Conservation (phyloP, 768 basidiomycete genomes). For the Candolleomyces aberdarensis region DNA sequence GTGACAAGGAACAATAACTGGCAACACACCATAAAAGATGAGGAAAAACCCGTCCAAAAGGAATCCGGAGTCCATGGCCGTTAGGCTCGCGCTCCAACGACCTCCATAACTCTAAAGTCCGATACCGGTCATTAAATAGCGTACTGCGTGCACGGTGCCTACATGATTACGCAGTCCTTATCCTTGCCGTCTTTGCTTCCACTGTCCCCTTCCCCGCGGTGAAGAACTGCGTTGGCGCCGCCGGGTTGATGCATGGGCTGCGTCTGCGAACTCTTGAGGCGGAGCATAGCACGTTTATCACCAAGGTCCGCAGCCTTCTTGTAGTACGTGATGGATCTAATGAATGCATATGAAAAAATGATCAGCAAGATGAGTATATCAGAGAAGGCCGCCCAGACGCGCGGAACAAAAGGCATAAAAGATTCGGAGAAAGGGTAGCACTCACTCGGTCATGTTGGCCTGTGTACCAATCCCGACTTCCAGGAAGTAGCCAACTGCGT, state of each 20-base stretch:
- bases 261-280: conserved; percentile 62
- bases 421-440: conserved; percentile 16
- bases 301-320: conserved; percentile 88
- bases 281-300: conserved; percentile 89
- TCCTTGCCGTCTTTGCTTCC: conserved; percentile 57
- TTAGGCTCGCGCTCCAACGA: too few species aligned
- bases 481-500: conserved; percentile 95
- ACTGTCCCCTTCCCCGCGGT: conserved; percentile 46
- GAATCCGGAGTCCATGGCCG: too few species aligned
- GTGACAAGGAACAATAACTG: too few species aligned
- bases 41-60: too few species aligned
- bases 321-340: conserved; percentile 76
- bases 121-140: not conserved
- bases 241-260: conserved; percentile 56
- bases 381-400: conserved; percentile 2
- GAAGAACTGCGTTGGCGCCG: conserved; percentile 58
- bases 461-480: conserved; percentile 90
- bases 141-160: conserved; percentile 11
- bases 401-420: not conserved
- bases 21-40: too few species aligned
- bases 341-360: conserved; percentile 6
- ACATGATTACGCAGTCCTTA: conserved; percentile 90
- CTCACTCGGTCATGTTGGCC: conserved; percentile 64
- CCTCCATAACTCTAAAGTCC: too few species aligned
- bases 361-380: not conserved